Conservation (phyloP, 345 rosid species). For the Gossypium bickii region DNA sequence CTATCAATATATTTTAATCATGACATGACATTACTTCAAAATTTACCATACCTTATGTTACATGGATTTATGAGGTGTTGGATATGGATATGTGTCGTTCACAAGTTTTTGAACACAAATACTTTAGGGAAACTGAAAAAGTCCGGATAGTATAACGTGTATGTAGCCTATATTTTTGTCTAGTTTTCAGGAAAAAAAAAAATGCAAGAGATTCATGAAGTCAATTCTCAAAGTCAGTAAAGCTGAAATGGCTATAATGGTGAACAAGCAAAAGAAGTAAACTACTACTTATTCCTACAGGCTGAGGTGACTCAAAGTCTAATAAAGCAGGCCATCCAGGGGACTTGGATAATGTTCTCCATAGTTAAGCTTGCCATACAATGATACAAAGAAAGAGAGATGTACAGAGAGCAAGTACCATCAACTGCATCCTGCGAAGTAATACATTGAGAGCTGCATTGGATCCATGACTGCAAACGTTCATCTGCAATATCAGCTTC, state of each 20-base stretch:
- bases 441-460: slow-evolving; percentile 39
- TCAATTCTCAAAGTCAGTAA: no score
- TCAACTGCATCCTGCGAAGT: slow-evolving; percentile 77
- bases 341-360: not conserved
- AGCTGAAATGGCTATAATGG: no score
- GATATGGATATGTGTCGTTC: not conserved
- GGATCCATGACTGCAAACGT: slow-evolving; percentile 62
- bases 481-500: slow-evolving; percentile 81
- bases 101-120: not conserved
- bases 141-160: no score
- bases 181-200: no score
- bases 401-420: slow-evolving; percentile 42
- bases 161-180: no score
- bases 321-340: no score
- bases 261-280: no score
- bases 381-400: not conserved
- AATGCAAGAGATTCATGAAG: no score
- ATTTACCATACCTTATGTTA: not conserved
- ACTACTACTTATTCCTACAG: no score
- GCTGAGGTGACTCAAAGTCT: no score
- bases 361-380: not conserved
- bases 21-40: not conserved
- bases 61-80: not conserved
- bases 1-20: not conserved
- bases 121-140: no score